phyloP scores from a whole-genome alignment of 2,329 filamentous ascomycete species.

The Chaetomium globosum region DNA sequence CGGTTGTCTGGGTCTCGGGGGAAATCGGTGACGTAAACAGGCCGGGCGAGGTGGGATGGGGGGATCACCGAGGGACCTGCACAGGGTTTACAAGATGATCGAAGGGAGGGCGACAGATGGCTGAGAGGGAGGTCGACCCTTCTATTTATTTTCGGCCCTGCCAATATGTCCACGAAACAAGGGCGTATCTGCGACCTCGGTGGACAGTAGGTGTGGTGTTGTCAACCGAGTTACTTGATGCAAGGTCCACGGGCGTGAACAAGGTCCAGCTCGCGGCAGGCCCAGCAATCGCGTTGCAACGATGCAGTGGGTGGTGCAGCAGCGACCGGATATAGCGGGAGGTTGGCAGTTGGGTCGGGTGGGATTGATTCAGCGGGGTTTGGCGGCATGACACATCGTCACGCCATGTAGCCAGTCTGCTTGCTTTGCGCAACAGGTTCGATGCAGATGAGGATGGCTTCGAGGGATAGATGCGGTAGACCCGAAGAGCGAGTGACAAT shows the following conservation, averaged over 20 bases:
- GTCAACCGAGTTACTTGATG: neutral
- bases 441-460: neutral
- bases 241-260: neutral
- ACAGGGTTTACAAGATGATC: conserved; percentile 11
- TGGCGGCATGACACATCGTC: conserved; percentile 10
- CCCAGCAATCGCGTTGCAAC: neutral
- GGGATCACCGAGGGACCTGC: conserved; percentile 18
- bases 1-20: neutral
- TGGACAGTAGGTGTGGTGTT: neutral
- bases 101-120: conserved; percentile 5
- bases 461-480: neutral
- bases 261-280: neutral
- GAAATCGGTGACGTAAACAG: conserved; percentile 23
- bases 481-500: conserved; percentile 1
- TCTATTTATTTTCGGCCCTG: conserved; percentile 4
- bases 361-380: conserved; percentile 16
- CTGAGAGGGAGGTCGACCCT: conserved; percentile 2
- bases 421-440: neutral
- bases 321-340: conserved; percentile 20
- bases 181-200: neutral
- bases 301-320: neutral
- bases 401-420: neutral
- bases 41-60: conserved; percentile 5
- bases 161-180: conserved; percentile 5
- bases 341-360: neutral